Evolutionary conservation across 495 filamentous ascomycete species (phyloP).

Genomic region (Neurospora terricola): DNA sequence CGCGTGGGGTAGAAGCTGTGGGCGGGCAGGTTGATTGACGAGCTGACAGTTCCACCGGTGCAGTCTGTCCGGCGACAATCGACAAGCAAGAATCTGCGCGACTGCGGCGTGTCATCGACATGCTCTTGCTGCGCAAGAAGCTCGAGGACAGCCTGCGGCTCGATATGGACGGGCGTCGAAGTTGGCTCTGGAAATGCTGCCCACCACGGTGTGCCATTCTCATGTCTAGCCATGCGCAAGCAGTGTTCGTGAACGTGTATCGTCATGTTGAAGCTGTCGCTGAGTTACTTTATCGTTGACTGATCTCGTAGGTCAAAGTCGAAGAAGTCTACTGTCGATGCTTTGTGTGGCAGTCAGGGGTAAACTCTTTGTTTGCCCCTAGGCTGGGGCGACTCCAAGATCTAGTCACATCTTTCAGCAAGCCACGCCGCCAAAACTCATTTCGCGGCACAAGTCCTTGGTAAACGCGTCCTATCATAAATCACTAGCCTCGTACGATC

Average conservation of each 20-base stretch:
- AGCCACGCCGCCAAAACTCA: not conserved
- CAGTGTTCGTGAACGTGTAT: slow-evolving; percentile 17
- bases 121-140: slow-evolving; percentile 5
- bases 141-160: slow-evolving; percentile 6
- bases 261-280: slow-evolving; percentile 3
- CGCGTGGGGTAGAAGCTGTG: slow-evolving; percentile 38
- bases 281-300: not conserved
- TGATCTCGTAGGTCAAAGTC: not conserved
- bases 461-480: not conserved
- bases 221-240: slow-evolving; percentile 18
- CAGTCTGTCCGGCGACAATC: slow-evolving; percentile 23
- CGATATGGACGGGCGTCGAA: slow-evolving; percentile 6
- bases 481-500: not conserved
- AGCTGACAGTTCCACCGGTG: slow-evolving; percentile 19
- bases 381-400: not conserved
- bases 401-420: not conserved
- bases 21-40: slow-evolving; percentile 37
- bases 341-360: not conserved
- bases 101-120: not conserved
- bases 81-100: slow-evolving; percentile 17
- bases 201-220: slow-evolving; percentile 33
- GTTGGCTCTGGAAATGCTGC: slow-evolving; percentile 24
- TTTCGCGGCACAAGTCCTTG: not conserved
- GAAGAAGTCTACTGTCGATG: not conserved
- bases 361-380: not conserved